phyloP scores from a whole-genome alignment of 108 stramenopile genomes.

The Pseudonitzschia delicatissima region DNA sequence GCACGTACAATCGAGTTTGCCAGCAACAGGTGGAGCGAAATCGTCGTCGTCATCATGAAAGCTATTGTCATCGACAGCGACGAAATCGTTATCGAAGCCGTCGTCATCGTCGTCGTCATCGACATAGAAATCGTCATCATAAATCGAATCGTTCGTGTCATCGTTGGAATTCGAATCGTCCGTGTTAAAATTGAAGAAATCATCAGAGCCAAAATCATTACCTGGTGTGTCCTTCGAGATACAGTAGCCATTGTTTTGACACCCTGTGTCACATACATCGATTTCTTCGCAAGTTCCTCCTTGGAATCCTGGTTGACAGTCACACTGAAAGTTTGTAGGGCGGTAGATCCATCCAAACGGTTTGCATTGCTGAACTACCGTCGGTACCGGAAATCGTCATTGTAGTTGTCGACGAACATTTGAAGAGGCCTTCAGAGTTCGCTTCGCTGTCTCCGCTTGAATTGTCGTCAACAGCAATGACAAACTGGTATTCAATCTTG shows the following conservation, averaged over 20 bases:
- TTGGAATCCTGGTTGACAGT: slow-evolving; percentile 2
- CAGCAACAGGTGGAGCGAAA: background rate
- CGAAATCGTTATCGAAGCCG: background rate
- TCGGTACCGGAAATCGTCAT: background rate
- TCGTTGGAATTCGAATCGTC: background rate
- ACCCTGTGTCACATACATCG: slow-evolving; percentile 7
- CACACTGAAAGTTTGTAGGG: background rate
- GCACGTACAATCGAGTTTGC: background rate
- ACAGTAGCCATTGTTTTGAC: slow-evolving; percentile 7
- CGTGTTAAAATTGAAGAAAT: background rate
- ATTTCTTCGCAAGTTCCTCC: slow-evolving; percentile 6
- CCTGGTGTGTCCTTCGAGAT: slow-evolving; percentile 6
- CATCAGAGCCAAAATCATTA: background rate
- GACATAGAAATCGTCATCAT: background rate
- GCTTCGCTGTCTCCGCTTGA: too few species aligned
- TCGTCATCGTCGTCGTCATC: slow-evolving; percentile 6
- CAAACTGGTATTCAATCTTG: background rate
- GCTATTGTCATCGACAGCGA: background rate
- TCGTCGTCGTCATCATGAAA: background rate
- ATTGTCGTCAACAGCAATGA: background rate
- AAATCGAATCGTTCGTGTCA: background rate
- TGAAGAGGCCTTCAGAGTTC: background rate
- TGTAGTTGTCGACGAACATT: background rate
- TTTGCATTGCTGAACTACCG: background rate
- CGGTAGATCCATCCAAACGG: background rate